Evolutionary conservation across 129 eudicot genomes (phyloP).

Genomic region (Helichrysum umbraculigerum): DNA sequence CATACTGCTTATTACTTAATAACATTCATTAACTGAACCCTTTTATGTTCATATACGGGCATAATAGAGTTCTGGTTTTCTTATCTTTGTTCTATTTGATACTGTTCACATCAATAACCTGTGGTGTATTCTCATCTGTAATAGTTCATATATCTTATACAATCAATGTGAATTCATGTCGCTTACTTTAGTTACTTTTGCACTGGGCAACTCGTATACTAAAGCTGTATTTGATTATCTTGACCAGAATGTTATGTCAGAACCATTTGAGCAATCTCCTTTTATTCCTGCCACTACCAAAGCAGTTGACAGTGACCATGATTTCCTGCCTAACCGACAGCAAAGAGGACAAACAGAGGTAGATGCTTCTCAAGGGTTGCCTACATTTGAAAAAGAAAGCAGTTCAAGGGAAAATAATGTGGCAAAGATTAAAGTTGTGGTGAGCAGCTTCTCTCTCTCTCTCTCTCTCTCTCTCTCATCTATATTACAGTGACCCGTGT

Average conservation of each 20-base stretch:
- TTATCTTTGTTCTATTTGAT: background rate
- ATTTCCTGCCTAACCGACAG: conserved; percentile 45
- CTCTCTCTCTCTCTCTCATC: background rate
- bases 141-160: background rate
- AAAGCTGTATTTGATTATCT: conserved; percentile 14
- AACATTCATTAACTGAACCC: conserved; percentile 3
- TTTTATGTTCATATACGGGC: conserved; percentile 1
- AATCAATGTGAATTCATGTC: conserved; percentile 7
- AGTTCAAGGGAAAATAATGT: conserved; percentile 79
- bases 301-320: conserved; percentile 57
- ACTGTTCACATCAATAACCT: background rate
- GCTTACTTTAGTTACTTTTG: background rate
- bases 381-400: conserved; percentile 61
- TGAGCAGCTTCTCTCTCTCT: conserved; percentile 31
- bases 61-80: conserved; percentile 1
- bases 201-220: conserved; percentile 13
- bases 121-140: background rate
- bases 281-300: conserved; percentile 60
- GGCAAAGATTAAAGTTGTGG: conserved; percentile 99
- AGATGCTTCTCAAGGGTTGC: conserved; percentile 49
- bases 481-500: background rate
- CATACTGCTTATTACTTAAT: background rate
- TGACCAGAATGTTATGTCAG: conserved; percentile 77
- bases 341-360: conserved; percentile 63
- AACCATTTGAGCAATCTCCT: conserved; percentile 89